phyloP scores from a whole-genome alignment of 2,329 filamentous ascomycete genomes.

The Botrytis hyacinthi region DNA sequence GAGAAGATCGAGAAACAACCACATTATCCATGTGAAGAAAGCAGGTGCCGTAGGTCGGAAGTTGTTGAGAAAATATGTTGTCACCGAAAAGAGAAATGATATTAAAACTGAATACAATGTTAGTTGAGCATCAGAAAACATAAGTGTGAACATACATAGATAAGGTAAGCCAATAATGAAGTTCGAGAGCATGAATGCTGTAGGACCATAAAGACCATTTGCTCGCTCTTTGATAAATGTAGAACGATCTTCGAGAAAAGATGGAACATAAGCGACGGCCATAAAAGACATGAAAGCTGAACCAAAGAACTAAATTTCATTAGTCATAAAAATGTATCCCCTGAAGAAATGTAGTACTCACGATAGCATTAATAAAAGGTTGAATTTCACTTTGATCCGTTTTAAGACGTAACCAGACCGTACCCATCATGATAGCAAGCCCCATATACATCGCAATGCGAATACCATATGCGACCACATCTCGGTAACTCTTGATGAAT shows the following conservation, averaged over 20 bases:
- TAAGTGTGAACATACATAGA: constrained; percentile 51
- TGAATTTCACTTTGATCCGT: constrained; percentile 71
- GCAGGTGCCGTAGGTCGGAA: constrained; percentile 63
- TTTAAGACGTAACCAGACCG: constrained; percentile 74
- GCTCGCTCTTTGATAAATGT: constrained; percentile 74
- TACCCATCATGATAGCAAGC: constrained; percentile 83
- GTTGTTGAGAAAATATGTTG: constrained; percentile 78
- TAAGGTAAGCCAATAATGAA: constrained; percentile 81
- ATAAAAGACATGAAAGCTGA: constrained; percentile 77
- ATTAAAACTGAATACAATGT: constrained; percentile 57
- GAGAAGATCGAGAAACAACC: constrained; percentile 80
- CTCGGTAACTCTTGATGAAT: constrained; percentile 81
- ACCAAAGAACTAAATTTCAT: constrained; percentile 56
- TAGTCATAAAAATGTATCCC: neutral
- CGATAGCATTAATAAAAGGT: constrained; percentile 77
- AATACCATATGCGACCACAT: constrained; percentile 81
- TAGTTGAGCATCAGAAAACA: constrained; percentile 15
- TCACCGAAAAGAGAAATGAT: constrained; percentile 68
- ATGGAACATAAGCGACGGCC: constrained; percentile 81
- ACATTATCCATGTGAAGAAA: constrained; percentile 78
- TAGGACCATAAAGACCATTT: constrained; percentile 77
- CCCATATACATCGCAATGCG: constrained; percentile 78
- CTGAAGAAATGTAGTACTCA: constrained; percentile 34
- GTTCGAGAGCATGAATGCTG: constrained; percentile 72
- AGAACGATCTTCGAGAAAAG: constrained; percentile 74